Base-by-base conservation (phyloP, 106 monocot species). In the Ottelia alismoides region DNA sequence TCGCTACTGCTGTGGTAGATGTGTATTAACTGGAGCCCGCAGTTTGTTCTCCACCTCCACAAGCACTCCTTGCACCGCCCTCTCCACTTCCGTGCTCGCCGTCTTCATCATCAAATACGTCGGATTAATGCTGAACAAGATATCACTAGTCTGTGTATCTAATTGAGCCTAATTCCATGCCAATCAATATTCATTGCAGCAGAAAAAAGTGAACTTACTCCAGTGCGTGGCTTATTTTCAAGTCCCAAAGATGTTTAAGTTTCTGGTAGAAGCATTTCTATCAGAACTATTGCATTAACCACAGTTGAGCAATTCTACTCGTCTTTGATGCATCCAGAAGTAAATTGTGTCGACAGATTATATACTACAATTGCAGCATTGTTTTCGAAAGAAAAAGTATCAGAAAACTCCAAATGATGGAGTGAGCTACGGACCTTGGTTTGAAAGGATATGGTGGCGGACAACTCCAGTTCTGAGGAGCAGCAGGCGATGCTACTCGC, bases 41-140 rank as follows among this genome's bases (percentile, higher is more conserved):
- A 20, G 44, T 58, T 61, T 60, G 55, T 22, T 49, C 45, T 62
- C 65, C 2, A 45, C 56, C 35, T 65, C 71, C 40, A 32, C 30
- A 11, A 76, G 30, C 10, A 60, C 70, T 50, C 47, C 61, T 40
- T 61, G 53, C 11, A 76, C 51, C 22, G 58, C 66, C 25, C 29
- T 61, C 25, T 76, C 76, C 44, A 76, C 66, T 25, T 76, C 76
- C 14, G 27, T 26, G n/a, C 50, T 54, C 54, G 52, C 65, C 58
- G 62, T 55, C 71, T 71, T 7, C 71, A 65, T 10, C 31, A 10
- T 5, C 3, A 28, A 11, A 25, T 49, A 3, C 10, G 4, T 3
- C 12, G 19, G 48, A 20, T 3, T 3, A 20, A 49, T 49, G 19
- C 19, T 3, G 20, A 20, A 4, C 3, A n/a, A 49, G 20, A 49